These are phyloP conservation scores for Plenodomus tracheiphilus DNA, from an alignment of 2,329 filamentous ascomycete species.

Conservation along the genomic window DNA sequence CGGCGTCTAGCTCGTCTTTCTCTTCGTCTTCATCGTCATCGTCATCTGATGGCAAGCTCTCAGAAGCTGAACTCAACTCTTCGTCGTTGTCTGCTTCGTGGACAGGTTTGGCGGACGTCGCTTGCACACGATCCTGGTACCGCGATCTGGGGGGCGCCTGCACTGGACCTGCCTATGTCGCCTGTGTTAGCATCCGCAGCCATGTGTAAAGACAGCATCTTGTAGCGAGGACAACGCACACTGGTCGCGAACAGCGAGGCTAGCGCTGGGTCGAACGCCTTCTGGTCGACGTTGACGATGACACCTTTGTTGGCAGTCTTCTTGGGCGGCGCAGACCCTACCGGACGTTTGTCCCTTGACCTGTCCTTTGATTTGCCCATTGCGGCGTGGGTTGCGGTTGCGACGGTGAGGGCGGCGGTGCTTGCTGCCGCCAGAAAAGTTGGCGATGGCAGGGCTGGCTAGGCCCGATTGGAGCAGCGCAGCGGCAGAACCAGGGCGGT, in stretches of 20 bases:
- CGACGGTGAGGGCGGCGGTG: neutral
- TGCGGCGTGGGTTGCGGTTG: slow-evolving; percentile 13
- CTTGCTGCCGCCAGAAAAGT: neutral
- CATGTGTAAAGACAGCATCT: neutral
- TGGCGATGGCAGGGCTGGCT: neutral
- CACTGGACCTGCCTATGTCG: slow-evolving; percentile 39
- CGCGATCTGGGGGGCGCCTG: slow-evolving; percentile 47
- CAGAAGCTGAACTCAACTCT: slow-evolving; percentile 20
- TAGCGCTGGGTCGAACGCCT: slow-evolving; percentile 48
- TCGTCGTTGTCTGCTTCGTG: slow-evolving; percentile 50
- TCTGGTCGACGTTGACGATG: slow-evolving; percentile 33
- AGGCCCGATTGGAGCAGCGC: neutral
- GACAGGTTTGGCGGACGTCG: slow-evolving; percentile 20
- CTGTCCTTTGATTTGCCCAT: slow-evolving; percentile 42
- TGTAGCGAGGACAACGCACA: slow-evolving; percentile 29
- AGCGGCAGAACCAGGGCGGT: slow-evolving; percentile 18
- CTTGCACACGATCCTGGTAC: slow-evolving; percentile 36
- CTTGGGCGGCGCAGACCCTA: slow-evolving; percentile 13
- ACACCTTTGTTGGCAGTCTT: slow-evolving; percentile 22
- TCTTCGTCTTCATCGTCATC: slow-evolving; percentile 36
- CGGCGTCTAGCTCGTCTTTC: slow-evolving; percentile 40
- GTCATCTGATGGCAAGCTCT: slow-evolving; percentile 13
- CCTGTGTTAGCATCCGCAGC: slow-evolving; percentile 13
- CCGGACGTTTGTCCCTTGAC: slow-evolving; percentile 30
- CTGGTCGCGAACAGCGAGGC: slow-evolving; percentile 54